Conservation (phyloP, 2,329 filamentous ascomycete species). For the Venturia effusa region DNA sequence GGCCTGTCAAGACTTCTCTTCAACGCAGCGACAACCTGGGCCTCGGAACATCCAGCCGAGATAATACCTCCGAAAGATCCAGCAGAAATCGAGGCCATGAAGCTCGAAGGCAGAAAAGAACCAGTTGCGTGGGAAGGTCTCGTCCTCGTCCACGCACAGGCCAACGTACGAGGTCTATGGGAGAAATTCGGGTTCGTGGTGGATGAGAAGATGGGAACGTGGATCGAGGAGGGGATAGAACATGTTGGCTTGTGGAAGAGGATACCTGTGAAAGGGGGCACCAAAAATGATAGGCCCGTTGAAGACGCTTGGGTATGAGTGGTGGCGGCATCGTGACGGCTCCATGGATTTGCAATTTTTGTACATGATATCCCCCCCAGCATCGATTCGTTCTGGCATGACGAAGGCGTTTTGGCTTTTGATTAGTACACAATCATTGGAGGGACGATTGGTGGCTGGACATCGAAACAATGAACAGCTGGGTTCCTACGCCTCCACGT, state of each 20-base stretch:
- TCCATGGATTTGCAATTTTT: background rate
- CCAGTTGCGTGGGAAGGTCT: conserved; percentile 58
- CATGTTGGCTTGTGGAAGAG: conserved; percentile 49
- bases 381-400: background rate
- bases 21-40: conserved; percentile 57
- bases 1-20: conserved; percentile 58
- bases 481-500: no score
- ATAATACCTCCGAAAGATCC: conserved; percentile 30
- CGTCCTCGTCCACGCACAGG: conserved; percentile 71
- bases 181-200: conserved; percentile 58
- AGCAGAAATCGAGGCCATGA: conserved; percentile 29
- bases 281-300: background rate
- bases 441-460: no score
- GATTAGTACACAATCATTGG: no score
- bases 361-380: background rate
- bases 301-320: background rate
- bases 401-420: background rate
- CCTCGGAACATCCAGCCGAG: conserved; percentile 44
- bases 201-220: conserved; percentile 63
- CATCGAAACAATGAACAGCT: no score
- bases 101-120: conserved; percentile 19
- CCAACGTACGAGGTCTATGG: conserved; percentile 54
- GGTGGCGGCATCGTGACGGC: background rate
- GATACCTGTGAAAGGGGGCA: background rate
- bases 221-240: conserved; percentile 74